phyloP scores from a whole-genome alignment of 306 rosid genomes.

The Psophocarpus tetragonolobus region DNA sequence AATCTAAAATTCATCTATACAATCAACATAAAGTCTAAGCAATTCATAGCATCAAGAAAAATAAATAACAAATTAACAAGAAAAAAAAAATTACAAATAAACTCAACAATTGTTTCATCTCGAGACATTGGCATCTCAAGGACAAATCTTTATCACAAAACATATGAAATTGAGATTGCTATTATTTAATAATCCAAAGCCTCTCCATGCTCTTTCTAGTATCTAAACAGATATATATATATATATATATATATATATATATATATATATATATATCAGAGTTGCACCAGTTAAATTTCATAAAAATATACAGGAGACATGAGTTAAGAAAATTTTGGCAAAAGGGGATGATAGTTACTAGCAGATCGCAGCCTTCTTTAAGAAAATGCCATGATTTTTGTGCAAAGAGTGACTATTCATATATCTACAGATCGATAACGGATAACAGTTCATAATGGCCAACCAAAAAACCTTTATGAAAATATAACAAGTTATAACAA shows the following conservation, averaged over 20 bases:
- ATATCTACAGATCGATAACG: too few relatives aligned
- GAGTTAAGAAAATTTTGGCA: not conserved
- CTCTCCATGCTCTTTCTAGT: not conserved
- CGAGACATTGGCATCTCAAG: not conserved
- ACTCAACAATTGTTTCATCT: not conserved
- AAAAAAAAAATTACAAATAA: not conserved
- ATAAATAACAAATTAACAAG: not conserved
- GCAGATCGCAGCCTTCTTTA: not conserved
- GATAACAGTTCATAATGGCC: too few relatives aligned
- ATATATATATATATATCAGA: not conserved
- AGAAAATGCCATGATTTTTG: constrained; percentile 6
- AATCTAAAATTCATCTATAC: not conserved
- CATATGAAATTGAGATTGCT: not conserved
- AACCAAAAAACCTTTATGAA: too few relatives aligned
- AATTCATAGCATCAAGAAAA: not conserved
- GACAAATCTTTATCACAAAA: not conserved
- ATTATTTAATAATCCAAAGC: not conserved
- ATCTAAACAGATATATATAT: not conserved
- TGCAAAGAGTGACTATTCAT: not conserved
- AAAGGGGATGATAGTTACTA: not conserved
- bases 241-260: too few relatives aligned
- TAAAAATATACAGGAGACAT: not conserved
- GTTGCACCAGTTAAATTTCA: not conserved
- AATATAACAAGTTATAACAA: too few relatives aligned
- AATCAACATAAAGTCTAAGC: not conserved